Conservation (phyloP, 2,329 filamentous ascomycete genomes). For the Epichloe amarillans region DNA sequence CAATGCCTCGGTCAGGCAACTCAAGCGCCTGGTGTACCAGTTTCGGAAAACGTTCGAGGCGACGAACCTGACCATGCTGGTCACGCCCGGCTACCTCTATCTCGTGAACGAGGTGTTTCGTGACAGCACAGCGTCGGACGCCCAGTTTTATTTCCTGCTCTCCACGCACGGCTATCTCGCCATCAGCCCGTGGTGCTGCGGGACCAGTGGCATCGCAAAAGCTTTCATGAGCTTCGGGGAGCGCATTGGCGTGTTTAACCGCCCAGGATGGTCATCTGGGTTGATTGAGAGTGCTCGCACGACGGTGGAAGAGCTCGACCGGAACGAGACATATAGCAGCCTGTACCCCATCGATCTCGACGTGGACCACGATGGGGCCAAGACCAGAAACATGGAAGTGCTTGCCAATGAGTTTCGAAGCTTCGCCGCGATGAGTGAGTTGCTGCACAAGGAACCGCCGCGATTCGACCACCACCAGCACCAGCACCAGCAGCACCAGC, state of each 20-base stretch:
- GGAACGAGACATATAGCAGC: not conserved
- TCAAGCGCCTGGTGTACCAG: not conserved
- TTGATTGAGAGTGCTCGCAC: not conserved
- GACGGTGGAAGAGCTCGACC: not conserved
- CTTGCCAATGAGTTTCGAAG: not conserved
- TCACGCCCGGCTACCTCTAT: not conserved
- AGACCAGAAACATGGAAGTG: not conserved
- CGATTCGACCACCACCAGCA: not conserved
- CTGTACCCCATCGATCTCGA: not conserved
- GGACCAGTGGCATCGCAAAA: not conserved
- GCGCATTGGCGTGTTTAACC: not conserved
- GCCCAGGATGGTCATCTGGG: not conserved
- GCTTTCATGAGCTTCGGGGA: not conserved
- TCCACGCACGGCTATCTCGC: not conserved
- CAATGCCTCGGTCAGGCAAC: not conserved
- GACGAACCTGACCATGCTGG: not conserved
- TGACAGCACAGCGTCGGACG: not conserved
- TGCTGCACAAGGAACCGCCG: not conserved
- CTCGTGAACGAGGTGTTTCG: not conserved
- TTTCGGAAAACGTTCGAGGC: not conserved
- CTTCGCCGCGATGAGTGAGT: not conserved
- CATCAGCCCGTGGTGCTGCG: not conserved
- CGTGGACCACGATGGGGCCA: not conserved
- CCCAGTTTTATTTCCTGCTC: not conserved
- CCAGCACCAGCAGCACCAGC: not conserved